Base-by-base conservation (phyloP, 305 asterid genomes). In the Andrographis paniculata region DNA sequence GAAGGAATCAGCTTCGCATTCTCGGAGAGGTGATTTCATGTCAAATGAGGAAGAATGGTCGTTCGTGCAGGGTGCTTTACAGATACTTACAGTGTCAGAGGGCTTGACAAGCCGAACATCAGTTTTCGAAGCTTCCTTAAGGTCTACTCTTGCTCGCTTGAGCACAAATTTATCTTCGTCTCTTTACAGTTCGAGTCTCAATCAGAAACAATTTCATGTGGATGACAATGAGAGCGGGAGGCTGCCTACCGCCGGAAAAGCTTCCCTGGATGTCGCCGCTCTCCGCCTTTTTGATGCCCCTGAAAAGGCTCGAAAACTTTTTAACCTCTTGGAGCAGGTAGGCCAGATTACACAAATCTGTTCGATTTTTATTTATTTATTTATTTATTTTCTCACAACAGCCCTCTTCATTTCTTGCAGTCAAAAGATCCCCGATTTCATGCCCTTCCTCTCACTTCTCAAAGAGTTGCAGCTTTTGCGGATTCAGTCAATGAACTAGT, bases 21-120 rank as follows among this genome's bases (percentile, higher is more conserved):
- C 76, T 17, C 85, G 91, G 42, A 84, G 73, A 69, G 69, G 45
- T 61, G 96, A 87, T 62, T 71, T 73, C 65, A 67, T 59, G 58
- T 91, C 96, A 20, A 87, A 66, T 45, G 99, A 92, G 73, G 99
- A 87, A 66, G 95, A 84, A 60, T 92, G 95, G 97, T 87, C 97
- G 28, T 86, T 79, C 69, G 94, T 87, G 54, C 99, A 92, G 75
- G 95, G 94, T 23, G 94, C 99, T 58, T 59, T 87, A 59, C 99
- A 92, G 70, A 84, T 87, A 66, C 95, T 92, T 70, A 80, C 94
- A 0, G 97, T 92, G 66, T 69, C 99, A n/a, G 95, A 92, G 67
- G 65, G 91, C 61, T 67, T 92, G 66, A 73, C 91, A 16, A 92
- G 94, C 73, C 81, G 97, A 64, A 81, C 77, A 49, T 84, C 97